Evolutionary conservation across 495 filamentous ascomycete genomes (phyloP), one percentile per base, ranked within the genome.

Genomic region (Astrocystis sublimbata): DNA sequence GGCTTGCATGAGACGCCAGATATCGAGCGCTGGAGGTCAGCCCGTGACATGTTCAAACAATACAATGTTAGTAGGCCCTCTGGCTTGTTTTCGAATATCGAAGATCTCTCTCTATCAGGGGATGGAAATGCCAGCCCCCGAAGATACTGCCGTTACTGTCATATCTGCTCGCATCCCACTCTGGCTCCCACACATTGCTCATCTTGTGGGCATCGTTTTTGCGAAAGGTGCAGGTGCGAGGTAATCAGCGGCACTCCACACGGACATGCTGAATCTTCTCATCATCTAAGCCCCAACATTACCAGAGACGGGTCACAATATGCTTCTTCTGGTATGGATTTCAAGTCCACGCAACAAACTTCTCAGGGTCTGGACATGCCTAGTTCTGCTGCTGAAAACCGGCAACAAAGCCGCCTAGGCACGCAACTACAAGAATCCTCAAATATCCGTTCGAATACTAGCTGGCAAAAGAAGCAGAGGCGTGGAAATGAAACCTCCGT

Each of bases 71-170:
- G 68, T 31, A 69, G 66, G 7, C 76, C 75, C 61, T 59, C 73
- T 31, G 71, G 75, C 66, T 78, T 71, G 77, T 63, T 78, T 65
- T 78, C 75, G 42, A 73, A 79, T 43, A 68, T 68, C 26, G 74
- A 73, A 33, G 70, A 65, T 58, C 41, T 71, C 36, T 67, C 68
- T 65, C 58, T 69, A 52, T 68, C 64, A 58, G 68, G 71, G 64
- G 72, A 70, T 67, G 65, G 68, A 47, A 70, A 65, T 59, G 64
- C 61, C 59, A 60, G 57, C 28, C 63, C 58, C 46, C 63, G 66
- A 64, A 57, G 61, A 56, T 65, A 60, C 52, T 62, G 58, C 58
- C 70, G 68, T 42, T 64, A 73, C 52, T 78, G 74, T 58, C 76
- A 76, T 57, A 49, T 79, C n/a, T 77, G 75, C 62, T 75, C 72